Evolutionary conservation across 768 basidiomycete genomes (phyloP).

Genomic region (Boletus rubropictus): DNA sequence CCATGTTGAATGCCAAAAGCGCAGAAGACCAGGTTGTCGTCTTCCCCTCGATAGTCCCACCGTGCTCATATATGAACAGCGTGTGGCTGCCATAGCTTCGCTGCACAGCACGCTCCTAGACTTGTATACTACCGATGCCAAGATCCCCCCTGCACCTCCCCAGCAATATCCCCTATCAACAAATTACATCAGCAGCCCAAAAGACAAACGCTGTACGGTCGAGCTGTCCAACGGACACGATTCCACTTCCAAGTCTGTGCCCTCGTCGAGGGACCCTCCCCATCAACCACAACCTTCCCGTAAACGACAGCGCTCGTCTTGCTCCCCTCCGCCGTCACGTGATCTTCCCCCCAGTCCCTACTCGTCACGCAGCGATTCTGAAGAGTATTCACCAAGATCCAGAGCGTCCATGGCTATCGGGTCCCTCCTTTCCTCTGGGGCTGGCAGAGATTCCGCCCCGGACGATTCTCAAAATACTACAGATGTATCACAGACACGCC

Average conservation of each 20-base stretch:
- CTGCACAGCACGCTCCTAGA: constrained; percentile 71
- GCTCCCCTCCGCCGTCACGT: constrained; percentile 45
- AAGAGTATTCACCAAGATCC: constrained; percentile 65
- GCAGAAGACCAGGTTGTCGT: constrained; percentile 82
- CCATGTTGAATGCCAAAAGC: constrained; percentile 87
- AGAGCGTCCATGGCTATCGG: constrained; percentile 77
- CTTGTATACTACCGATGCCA: constrained; percentile 33
- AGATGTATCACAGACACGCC: constrained; percentile 17
- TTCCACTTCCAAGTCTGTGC: constrained; percentile 4
- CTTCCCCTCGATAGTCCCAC: constrained; percentile 1
- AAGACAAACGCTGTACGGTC: constrained; percentile 16
- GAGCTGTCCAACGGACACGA: constrained; percentile 19
- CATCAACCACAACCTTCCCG: constrained; percentile 40
- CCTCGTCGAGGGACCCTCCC: constrained; percentile 25
- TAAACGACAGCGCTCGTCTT: constrained; percentile 62
- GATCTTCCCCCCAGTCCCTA: constrained; percentile 71
- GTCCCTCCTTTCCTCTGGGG: constrained; percentile 54
- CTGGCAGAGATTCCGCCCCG: constrained; percentile 22
- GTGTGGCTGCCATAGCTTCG: constrained; percentile 63
- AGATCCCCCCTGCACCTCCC: constrained; percentile 28
- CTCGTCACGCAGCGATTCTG: constrained; percentile 62
- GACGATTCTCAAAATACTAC: constrained; percentile 24
- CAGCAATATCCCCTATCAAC: constrained; percentile 36
- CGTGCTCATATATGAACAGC: constrained; percentile 36
- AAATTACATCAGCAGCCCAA: constrained; percentile 25